Evolutionary conservation across 1,284 basidiomycete species (phyloP), one percentile per base, ranked within the genome.

Genomic region (Puccinia hordei): DNA sequence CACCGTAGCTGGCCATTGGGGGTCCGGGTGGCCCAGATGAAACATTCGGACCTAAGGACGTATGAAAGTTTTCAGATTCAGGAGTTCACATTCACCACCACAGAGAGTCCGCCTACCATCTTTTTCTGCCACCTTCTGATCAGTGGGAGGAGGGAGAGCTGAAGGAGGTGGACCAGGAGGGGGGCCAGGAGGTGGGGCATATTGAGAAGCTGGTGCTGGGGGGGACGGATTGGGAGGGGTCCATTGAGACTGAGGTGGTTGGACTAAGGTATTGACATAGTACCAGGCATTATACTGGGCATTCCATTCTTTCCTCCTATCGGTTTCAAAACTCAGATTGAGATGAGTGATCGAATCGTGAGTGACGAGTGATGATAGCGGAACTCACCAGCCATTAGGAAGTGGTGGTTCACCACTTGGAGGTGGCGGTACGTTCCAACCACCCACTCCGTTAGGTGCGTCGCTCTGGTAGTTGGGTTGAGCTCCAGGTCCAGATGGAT

Each of bases 271-370:
- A 51, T 78, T 78, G 1, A 78, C 46, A 69, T 78, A 78, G 22
- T 55, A 78, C 63, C 63, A 78, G 30, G 75, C 63, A 44, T 78
- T 68, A 35, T 78, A 69, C 19, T 78, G 75, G n/a, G 61, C 33
- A 55, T 78, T 78, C 63, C 65, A 78, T 44, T 78, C 44, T 68
- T 78, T 78, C 12, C 22, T 69, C 75, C 75, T 78, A 57, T 35
- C 6, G 38, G 27, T 51, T 44, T n/a, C 33, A 65, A 65, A 24
- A 24, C 35, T n/a, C n/a, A 22, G 55, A 74, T 12, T 61, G n/a
- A 74, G 46, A 15, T 33, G 46, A n/a, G 9, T 17, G 15, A 3
- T 69, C 24, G 15, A 68, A n/a, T 8, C 46, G 17, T 19, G 46
- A 27, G 8, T n/a, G 51, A 33, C 9, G n/a, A 27, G 17, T 30